Base-by-base conservation (phyloP, 2,329 filamentous ascomycete genomes). In the Monilinia aucupariae region DNA sequence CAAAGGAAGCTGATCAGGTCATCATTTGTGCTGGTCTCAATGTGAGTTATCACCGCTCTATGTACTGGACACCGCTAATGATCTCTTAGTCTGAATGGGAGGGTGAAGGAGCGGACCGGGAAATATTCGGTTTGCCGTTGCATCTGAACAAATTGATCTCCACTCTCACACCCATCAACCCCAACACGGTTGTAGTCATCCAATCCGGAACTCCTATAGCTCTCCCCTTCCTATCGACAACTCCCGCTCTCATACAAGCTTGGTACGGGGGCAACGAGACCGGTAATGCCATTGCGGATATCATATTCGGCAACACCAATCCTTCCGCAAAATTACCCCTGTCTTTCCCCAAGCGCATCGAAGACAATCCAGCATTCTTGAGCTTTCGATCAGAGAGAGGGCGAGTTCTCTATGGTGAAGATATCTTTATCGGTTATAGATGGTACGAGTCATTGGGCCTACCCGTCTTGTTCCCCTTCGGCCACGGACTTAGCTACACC, bases 241-340 rank as follows among this genome's bases (percentile, higher is more conserved):
- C 53, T 2, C 72, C 75, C 4, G 83, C 85, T 2, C 77, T 92
- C 2, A 71, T 91, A 0, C 88, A 93, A 71, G 89, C 89, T 9
- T 94, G 90, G 89, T 94, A 92, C 71, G 89, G 90, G 65, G 90
- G 91, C n/a, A 91, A 94, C 71, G 90, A 94, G 77, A 88, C 87
- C 6, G 91, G 90, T 7, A 91, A 92, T 71, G 87, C 86, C 13
- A 87, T 96, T 65, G 89, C 88, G 0, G 90, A 93, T 68, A 81
- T 93, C 1, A 76, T 88, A 2, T 84, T 85, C 65, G 85, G 85
- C 50, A 78, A 82, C 61, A 77, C 82, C 55, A 87, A 85, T 67
- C 85, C 85, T 0, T 87, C 84, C 51, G 90, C 85, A 17, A 92
- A 92, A 74, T 79, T 92, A 1, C 87, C 89, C 0, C 78, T 92